phyloP scores from a whole-genome alignment of 1,139 yeast genomes.

The Scheffersomyces quercinus region DNA sequence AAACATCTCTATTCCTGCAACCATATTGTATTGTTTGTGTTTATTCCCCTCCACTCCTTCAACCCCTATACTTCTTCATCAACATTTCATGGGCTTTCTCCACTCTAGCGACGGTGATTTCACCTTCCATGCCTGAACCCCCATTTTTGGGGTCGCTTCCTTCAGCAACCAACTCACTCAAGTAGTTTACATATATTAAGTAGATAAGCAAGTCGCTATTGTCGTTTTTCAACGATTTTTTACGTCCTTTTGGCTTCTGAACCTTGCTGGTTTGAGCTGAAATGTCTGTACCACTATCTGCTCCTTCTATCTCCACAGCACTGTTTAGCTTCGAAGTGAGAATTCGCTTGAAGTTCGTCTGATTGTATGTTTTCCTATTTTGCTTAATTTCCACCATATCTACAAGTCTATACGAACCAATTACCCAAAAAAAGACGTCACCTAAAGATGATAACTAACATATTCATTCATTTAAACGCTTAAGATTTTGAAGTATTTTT shows the following conservation, averaged over 20 bases:
- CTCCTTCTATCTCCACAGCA: not conserved
- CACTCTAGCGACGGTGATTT: conserved; percentile 16
- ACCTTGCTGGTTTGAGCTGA: conserved; percentile 5
- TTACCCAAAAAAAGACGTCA: too few species aligned
- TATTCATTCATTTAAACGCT: too few species aligned
- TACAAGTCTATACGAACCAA: too few species aligned
- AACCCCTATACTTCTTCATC: conserved; percentile 31
- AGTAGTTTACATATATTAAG: conserved; percentile 48
- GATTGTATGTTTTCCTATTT: conserved; percentile 20
- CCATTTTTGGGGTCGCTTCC: conserved; percentile 38
- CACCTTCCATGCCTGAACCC: conserved; percentile 28
- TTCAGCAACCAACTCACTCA: conserved; percentile 37
- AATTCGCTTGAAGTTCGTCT: conserved; percentile 18
- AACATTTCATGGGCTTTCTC: conserved; percentile 22
- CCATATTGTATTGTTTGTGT: not conserved
- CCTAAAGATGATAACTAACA: too few species aligned
- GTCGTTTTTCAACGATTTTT: conserved; percentile 30
- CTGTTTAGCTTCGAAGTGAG: conserved; percentile 16
- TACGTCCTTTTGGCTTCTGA: conserved; percentile 1
- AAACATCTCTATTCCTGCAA: too few species aligned
- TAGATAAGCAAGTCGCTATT: conserved; percentile 47
- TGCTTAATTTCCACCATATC: conserved; percentile 2
- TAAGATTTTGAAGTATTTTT: too few species aligned
- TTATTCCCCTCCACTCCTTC: not conserved
- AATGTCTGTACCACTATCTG: not conserved